Evolutionary conservation across 1,284 basidiomycete species (phyloP).

Genomic region (Tetrapyrgos nigripes): DNA sequence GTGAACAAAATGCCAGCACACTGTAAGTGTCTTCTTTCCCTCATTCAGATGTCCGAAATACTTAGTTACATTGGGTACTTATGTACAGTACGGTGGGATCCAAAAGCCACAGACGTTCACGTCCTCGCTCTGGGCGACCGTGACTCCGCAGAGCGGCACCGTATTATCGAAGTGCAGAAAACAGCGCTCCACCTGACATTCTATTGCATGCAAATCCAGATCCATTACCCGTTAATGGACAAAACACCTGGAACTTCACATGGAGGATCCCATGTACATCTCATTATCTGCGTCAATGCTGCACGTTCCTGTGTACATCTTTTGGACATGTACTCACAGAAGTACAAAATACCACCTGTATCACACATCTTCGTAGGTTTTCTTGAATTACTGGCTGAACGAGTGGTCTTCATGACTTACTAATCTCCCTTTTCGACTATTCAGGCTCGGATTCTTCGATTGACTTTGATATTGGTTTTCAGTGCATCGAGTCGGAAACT

Average conservation of each 20-base stretch:
- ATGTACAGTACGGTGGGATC: constrained; percentile 49
- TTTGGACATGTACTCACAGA: constrained; percentile 36
- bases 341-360: background rate
- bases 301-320: constrained; percentile 60
- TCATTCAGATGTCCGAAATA: background rate
- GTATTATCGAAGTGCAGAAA: constrained; percentile 70
- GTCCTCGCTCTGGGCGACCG: constrained; percentile 51
- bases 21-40: constrained; percentile 31
- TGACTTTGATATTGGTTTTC: constrained; percentile 69
- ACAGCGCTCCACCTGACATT: constrained; percentile 62
- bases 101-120: background rate
- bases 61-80: constrained; percentile 77
- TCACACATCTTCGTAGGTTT: background rate
- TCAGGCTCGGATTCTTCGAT: constrained; percentile 24
- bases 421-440: constrained; percentile 15
- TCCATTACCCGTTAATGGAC: constrained; percentile 63
- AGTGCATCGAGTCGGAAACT: constrained; percentile 71
- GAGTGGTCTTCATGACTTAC: constrained; percentile 12
- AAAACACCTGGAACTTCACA: constrained; percentile 40
- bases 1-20: constrained; percentile 60
- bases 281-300: constrained; percentile 26
- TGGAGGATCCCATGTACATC: constrained; percentile 36
- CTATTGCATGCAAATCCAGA: constrained; percentile 66
- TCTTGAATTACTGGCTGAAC: background rate
- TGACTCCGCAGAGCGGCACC: constrained; percentile 54